These are phyloP conservation scores for Skeletonema marinoi DNA, from an alignment of 108 stramenopile species.

Conservation along the genomic window DNA sequence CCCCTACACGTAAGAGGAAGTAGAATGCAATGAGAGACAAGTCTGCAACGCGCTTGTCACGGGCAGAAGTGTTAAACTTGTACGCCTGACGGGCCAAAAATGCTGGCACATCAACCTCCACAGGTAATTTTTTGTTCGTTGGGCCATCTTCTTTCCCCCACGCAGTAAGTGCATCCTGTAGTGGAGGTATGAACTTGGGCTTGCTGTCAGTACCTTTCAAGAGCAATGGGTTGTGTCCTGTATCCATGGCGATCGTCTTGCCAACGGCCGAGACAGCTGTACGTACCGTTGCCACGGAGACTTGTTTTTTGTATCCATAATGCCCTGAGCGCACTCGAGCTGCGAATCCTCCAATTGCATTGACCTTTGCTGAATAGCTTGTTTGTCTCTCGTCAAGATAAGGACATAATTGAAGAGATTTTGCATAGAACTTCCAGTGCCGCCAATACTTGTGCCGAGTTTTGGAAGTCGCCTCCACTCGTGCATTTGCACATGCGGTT, in stretches of 20 bases:
- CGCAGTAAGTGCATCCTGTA: neutral
- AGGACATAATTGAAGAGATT: neutral
- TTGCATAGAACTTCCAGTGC: constrained; percentile 1
- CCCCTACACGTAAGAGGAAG: constrained; percentile 8
- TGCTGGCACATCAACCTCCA: constrained; percentile 12
- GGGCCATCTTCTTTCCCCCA: constrained; percentile 16
- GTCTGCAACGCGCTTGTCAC: neutral
- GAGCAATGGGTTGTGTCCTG: neutral
- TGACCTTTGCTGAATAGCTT: neutral
- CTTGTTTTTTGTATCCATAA: constrained; percentile 3
- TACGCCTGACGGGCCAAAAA: neutral
- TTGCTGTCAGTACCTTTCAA: neutral
- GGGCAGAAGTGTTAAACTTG: neutral
- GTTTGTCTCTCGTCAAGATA: constrained; percentile 10
- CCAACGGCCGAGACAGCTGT: constrained; percentile 13
- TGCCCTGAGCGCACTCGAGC: neutral
- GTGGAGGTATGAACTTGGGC: neutral
- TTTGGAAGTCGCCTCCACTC: constrained; percentile 21
- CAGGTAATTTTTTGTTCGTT: constrained; percentile 13
- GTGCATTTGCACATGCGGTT: constrained; percentile 7
- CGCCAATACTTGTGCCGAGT: constrained; percentile 5
- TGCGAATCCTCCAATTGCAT: constrained; percentile 8
- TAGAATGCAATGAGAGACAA: constrained; percentile 8
- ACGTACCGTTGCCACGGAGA: constrained; percentile 9
- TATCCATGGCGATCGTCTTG: constrained; percentile 4